Base-by-base conservation (phyloP, 2,329 filamentous ascomycete genomes). In the Penicillium expansum region DNA sequence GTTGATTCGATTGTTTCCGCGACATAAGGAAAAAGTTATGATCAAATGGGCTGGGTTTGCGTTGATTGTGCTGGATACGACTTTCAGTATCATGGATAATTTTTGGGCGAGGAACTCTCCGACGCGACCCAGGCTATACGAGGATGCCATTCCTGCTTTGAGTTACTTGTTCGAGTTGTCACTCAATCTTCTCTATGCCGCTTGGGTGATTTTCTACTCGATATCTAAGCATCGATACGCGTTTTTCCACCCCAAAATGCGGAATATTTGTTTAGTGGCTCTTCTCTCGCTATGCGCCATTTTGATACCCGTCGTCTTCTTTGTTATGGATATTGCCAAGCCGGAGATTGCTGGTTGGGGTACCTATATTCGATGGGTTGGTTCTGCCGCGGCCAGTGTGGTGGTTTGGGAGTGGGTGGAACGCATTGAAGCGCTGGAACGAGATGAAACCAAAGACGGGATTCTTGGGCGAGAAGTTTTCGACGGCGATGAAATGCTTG, bases 41-140 rank as follows among this genome's bases (percentile, higher is more conserved):
- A 99, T 99, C 77, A 97, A 97, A 77, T 99, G 93, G 93, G 91
- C 93, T 16, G 94, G 93, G 1, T 97, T 97, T 71, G 92, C 89
- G 3, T 83, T 99, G 56, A 97, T 99, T 68, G 85, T 91, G 0
- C 82, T 97, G 58, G 93, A 97, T 71, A 87, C 93, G 42, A 86
- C 92, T 11, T 99, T 99, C 74, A 92, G 89, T 69, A 91, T 89
- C 47, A 83, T 97, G 57, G 95, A 97, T 79, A 94, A 90, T 68
- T 97, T 97, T 69, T 73, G 84, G 50, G 82, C 83, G 30, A 78
- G 83, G 50, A 67, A 65, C 6, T 69, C 68, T 16, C 69, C 67
- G 9, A 73, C 73, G 14, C 83, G 86, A 58, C 90, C 91, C 1
- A 82, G 86, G 39, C 86, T 86, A 62, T 97, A 97, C 69, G 88